Percentiles rank a stretch among this genome's conserved stretches.
Evolutionary conservation across 2,329 filamentous ascomycete genomes (phyloP).

Genomic region (Plectosphaerella cucumerina): DNA sequence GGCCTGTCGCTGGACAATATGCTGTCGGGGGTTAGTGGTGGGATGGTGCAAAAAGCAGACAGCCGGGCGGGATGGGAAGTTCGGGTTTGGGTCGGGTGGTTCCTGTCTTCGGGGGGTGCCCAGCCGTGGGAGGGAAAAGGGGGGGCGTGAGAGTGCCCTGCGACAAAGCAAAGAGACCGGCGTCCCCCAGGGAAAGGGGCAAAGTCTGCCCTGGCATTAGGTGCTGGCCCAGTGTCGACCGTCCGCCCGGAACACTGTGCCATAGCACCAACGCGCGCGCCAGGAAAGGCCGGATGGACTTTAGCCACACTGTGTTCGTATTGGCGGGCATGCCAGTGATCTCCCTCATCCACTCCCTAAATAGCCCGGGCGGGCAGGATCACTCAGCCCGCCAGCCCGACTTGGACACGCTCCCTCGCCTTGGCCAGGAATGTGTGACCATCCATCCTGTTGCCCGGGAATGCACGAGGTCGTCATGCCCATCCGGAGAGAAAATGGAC

Average conservation of each 20-base stretch:
- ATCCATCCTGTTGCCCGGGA: neutral
- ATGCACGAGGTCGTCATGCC: neutral
- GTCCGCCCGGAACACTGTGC: neutral
- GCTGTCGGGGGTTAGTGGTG: neutral
- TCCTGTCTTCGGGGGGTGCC: too few relatives aligned
- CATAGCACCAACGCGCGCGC: neutral
- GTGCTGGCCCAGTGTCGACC: too few relatives aligned
- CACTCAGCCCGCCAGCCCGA: too few relatives aligned
- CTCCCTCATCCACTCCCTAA: neutral
- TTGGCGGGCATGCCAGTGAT: neutral
- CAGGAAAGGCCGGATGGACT: neutral
- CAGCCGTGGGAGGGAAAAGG: too few relatives aligned
- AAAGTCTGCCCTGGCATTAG: neutral
- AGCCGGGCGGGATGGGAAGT: too few relatives aligned
- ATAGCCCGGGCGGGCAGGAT: neutral
- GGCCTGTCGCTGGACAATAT: neutral
- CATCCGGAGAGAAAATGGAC: too few relatives aligned
- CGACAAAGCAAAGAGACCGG: too few relatives aligned
- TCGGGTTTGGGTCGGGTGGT: too few relatives aligned
- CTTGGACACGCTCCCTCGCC: too few relatives aligned
- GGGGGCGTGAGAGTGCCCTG: too few relatives aligned
- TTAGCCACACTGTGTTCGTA: conserved; percentile 2
- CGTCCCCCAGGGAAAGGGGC: neutral
- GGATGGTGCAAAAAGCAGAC: neutral
- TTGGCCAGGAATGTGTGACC: too few relatives aligned